Conservation (phyloP, 441 rosid genomes). For the Populus hybrid region DNA sequence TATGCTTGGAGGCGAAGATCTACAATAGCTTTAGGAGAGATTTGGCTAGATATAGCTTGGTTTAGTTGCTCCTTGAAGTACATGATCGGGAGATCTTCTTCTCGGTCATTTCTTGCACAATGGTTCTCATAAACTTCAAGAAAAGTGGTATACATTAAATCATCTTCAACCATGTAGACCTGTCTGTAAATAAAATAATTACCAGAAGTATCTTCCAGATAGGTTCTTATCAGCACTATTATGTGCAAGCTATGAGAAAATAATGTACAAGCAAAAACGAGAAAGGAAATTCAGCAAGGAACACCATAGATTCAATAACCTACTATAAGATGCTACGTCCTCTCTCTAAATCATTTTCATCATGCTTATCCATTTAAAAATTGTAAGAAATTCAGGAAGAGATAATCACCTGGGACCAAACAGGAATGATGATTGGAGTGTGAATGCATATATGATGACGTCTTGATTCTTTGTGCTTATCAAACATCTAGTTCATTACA, state of each 20-base stretch:
- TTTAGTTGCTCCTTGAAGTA: slow-evolving; percentile 93
- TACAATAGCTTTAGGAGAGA: slow-evolving; percentile 79
- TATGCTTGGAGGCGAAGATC: slow-evolving; percentile 97
- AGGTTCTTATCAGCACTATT: neutral
- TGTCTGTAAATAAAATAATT: slow-evolving; percentile 23
- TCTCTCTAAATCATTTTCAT: neutral
- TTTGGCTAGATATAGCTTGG: slow-evolving; percentile 86
- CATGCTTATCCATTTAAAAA: neutral
- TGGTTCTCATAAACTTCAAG: slow-evolving; percentile 99
- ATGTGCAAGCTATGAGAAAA: slow-evolving; percentile 11
- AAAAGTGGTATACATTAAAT: slow-evolving; percentile 93
- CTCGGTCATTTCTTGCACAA: slow-evolving; percentile 84
- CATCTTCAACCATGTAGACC: slow-evolving; percentile 99
- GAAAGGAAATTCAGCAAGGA: neutral
- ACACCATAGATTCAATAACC: neutral
- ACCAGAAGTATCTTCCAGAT: neutral
- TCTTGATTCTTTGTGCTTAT: slow-evolving; percentile 97
- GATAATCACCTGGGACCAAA: slow-evolving; percentile 91
- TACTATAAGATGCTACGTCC: neutral
- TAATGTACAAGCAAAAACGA: slow-evolving; percentile 1
- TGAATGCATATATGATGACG: slow-evolving; percentile 87
- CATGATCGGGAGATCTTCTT: slow-evolving; percentile 89
- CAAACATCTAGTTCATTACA: slow-evolving; percentile 98
- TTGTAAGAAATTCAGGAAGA: neutral
- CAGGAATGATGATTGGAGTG: slow-evolving; percentile 97